Evolutionary conservation across 1,284 basidiomycete species (phyloP), one percentile per base, ranked within the genome.

Genomic region (Cutaneotrichosporon cutaneum): DNA sequence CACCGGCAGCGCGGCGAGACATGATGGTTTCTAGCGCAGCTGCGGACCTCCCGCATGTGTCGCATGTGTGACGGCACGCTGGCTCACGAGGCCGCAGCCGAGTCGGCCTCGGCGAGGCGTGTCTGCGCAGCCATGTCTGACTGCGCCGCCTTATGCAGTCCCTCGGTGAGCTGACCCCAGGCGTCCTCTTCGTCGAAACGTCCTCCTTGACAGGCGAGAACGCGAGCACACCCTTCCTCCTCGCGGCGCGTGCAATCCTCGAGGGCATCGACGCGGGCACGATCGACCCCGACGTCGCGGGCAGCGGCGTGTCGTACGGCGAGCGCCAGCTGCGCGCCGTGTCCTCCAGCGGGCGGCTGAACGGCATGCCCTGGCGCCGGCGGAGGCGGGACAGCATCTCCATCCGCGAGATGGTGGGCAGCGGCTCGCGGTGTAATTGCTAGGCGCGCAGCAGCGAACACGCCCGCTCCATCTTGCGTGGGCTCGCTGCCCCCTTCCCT

Each of bases 251-350:
- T 44, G 88, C 91, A 1, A 94, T 99, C 67, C 82, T 99, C 30
- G 84, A 94, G n/a, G 87, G 91, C 5, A 94, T 99, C 72, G 94
- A 98, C 77, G 88, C 89, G 11, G 95, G 95, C 16, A 83, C 84
- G 18, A 83, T 98, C 45, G 93, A 98, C 78, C 95, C 95, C 26
- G 94, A 97, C 79, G 89, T 90, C 72, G 86, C 90, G 16, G 94
- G 92, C 0, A 92, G 90, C 60, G 95, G 95, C 36, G 92, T 99
- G 42, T 93, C 90, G 71, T 99, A 97, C 74, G 96, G 95, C 13
- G 95, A 98, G 78, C 85, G 95, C 59, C 90, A 92, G 14, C 82
- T 96, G 47, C 85, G 92, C 59, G 85, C 92, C 71, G 90, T 94
- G 42, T 90, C 57, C 26, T 56, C 50, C 13, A 54, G 48, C 50